Conservation (phyloP, 75 land plant genomes). For the Cunninghamia lanceolata region DNA sequence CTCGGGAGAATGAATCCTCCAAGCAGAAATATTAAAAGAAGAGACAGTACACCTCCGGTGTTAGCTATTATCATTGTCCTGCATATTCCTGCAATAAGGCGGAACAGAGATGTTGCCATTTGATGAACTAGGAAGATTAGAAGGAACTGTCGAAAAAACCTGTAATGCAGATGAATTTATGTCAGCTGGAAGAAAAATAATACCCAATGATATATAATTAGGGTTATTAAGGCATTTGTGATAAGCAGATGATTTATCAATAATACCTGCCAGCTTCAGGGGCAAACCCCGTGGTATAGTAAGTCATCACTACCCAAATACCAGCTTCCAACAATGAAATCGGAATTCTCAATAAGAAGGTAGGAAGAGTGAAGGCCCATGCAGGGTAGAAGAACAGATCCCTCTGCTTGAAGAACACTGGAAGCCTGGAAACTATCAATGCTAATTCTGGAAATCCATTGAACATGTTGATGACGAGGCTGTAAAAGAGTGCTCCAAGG, state of each 20-base stretch:
- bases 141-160: slow-evolving; percentile 82
- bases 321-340: slow-evolving; percentile 58
- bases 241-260: background rate
- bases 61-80: slow-evolving; percentile 78
- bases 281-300: slow-evolving; percentile 83
- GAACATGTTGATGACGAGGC: slow-evolving; percentile 71
- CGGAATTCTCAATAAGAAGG: slow-evolving; percentile 54
- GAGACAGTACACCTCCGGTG: slow-evolving; percentile 81
- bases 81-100: slow-evolving; percentile 73
- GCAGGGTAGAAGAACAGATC: slow-evolving; percentile 84
- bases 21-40: slow-evolving; percentile 74
- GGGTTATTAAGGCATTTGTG: background rate
- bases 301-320: slow-evolving; percentile 71
- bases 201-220: background rate
- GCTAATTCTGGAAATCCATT: slow-evolving; percentile 89
- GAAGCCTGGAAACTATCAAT: slow-evolving; percentile 62
- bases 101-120: slow-evolving; percentile 82
- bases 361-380: slow-evolving; percentile 79
- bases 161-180: slow-evolving; percentile 19
- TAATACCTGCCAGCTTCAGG: slow-evolving; percentile 77
- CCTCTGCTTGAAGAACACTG: slow-evolving; percentile 89
- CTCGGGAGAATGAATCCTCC: slow-evolving; percentile 89
- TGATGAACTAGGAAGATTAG: slow-evolving; percentile 73
- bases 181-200: background rate
- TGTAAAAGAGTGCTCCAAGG: slow-evolving; percentile 66